A percentile compares a stretch with the other conserved stretches of the same genome.
phyloP scores from a whole-genome alignment of 2,329 filamentous ascomycete genomes.

The Botrytis fabae region DNA sequence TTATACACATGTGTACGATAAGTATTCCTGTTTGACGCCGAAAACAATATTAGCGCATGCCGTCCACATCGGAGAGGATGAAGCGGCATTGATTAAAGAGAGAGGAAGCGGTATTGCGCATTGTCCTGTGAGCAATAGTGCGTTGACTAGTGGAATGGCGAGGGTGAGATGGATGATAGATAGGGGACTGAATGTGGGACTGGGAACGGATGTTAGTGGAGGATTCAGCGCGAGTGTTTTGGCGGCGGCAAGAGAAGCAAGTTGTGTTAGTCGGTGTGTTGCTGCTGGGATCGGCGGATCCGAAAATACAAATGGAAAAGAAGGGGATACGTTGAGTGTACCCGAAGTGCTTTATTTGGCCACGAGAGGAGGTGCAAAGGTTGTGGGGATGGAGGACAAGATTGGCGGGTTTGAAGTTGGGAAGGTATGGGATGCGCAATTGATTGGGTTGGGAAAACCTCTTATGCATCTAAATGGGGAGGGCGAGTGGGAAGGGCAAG shows the following conservation, averaged over 20 bases:
- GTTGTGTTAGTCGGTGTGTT: slow-evolving; percentile 73
- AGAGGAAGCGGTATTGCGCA: slow-evolving; percentile 71
- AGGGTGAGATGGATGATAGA: slow-evolving; percentile 74
- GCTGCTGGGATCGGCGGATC: slow-evolving; percentile 50
- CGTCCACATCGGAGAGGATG: slow-evolving; percentile 67
- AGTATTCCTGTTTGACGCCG: slow-evolving; percentile 64
- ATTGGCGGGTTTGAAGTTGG: slow-evolving; percentile 84
- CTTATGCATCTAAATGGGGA: neutral
- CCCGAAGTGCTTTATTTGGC: slow-evolving; percentile 85
- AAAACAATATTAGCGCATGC: slow-evolving; percentile 84
- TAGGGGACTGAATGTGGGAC: slow-evolving; percentile 72
- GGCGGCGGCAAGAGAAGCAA: slow-evolving; percentile 78
- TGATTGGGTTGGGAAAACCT: slow-evolving; percentile 60
- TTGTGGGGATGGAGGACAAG: slow-evolving; percentile 69
- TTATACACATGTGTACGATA: slow-evolving; percentile 82
- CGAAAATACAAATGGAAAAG: slow-evolving; percentile 53
- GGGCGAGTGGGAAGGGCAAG: neutral
- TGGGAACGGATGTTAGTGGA: slow-evolving; percentile 89
- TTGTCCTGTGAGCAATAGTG: slow-evolving; percentile 84
- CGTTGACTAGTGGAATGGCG: slow-evolving; percentile 76
- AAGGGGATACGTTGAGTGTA: slow-evolving; percentile 68
- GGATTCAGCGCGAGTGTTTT: slow-evolving; percentile 82
- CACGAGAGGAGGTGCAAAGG: slow-evolving; percentile 81
- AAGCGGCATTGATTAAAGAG: slow-evolving; percentile 58
- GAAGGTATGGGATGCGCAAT: slow-evolving; percentile 88